Conservation (phyloP, 805 yeast species). For the Teunomyces lycoperdinae region DNA sequence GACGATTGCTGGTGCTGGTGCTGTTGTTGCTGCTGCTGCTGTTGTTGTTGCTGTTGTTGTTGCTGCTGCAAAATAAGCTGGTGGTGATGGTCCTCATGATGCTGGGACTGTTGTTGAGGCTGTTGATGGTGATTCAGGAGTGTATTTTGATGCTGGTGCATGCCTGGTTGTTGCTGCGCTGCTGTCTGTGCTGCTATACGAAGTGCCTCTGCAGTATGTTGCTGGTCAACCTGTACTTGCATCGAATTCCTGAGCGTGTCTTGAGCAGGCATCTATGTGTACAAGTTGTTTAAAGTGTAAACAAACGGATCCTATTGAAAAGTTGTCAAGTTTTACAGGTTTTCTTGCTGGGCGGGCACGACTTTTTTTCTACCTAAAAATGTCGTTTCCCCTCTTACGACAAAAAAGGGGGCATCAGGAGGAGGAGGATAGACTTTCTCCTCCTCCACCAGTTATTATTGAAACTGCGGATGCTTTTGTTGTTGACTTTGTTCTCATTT, state of each 20-base stretch:
- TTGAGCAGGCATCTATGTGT: conserved; percentile 7
- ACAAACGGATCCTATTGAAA: conserved; percentile 4
- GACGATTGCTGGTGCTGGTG: conserved; percentile 7
- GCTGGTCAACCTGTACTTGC: conserved; percentile 10
- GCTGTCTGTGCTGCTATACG: conserved; percentile 17
- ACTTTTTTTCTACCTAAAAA: not conserved
- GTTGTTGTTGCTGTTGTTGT: conserved; percentile 12
- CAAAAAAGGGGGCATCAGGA: no score
- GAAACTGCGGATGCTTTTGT: no score
- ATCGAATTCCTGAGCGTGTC: conserved; percentile 5
- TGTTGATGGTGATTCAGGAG: conserved; percentile 5
- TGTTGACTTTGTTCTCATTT: no score
- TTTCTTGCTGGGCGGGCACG: not conserved
- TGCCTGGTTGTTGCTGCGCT: conserved; percentile 5
- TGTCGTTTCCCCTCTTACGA: no score
- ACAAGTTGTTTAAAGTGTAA: conserved; percentile 6
- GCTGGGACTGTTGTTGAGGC: conserved; percentile 5
- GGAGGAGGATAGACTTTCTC: no score
- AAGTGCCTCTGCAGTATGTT: conserved; percentile 20
- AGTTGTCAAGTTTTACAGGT: conserved; percentile 6
- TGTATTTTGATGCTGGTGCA: conserved; percentile 4
- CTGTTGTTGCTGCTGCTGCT: conserved; percentile 12
- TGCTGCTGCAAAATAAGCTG: conserved; percentile 5
- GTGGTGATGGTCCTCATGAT: conserved; percentile 1
- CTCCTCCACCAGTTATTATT: no score